These are phyloP conservation scores for Auriscalpium microsporum DNA, from an alignment of 768 basidiomycete species.

Conservation along the genomic window DNA sequence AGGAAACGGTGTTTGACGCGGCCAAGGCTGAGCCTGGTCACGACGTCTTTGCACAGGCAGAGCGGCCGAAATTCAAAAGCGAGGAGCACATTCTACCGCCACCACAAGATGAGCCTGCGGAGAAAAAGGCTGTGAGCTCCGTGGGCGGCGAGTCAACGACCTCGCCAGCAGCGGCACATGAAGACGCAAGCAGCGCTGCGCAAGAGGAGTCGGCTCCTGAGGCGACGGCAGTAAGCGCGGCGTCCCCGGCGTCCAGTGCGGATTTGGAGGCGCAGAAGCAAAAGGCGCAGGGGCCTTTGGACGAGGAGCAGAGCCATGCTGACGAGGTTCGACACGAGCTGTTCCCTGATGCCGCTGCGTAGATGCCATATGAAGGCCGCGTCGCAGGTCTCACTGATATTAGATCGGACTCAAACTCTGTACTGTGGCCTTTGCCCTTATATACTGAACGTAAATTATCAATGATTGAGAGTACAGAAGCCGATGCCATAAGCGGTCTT, in stretches of 20 bases:
- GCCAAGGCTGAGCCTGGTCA: constrained; percentile 64
- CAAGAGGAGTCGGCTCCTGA: not conserved
- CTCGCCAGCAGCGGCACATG: not conserved
- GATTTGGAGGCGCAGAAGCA: not conserved
- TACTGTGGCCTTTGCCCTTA: too few species aligned
- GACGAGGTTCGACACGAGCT: constrained; percentile 29
- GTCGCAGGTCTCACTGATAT: too few species aligned
- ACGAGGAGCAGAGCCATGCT: constrained; percentile 27
- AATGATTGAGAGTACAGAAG: too few species aligned
- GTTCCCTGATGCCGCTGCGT: constrained; percentile 22
- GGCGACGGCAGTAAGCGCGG: not conserved
- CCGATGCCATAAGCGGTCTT: too few species aligned
- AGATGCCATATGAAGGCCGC: too few species aligned
- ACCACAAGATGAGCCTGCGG: not conserved
- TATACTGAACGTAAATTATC: too few species aligned
- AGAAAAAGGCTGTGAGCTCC: not conserved
- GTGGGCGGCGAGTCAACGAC: not conserved
- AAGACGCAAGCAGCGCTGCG: not conserved
- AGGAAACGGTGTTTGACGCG: constrained; percentile 32
- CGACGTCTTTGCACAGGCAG: constrained; percentile 58
- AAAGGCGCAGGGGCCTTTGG: constrained; percentile 18
- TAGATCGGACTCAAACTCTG: too few species aligned
- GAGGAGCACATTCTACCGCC: constrained; percentile 11
- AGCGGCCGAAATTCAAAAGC: constrained; percentile 42
- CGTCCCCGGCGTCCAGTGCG: not conserved